Base-by-base conservation (phyloP, 1,139 yeast species). In the Kurtzmaniella quercitrusa region DNA sequence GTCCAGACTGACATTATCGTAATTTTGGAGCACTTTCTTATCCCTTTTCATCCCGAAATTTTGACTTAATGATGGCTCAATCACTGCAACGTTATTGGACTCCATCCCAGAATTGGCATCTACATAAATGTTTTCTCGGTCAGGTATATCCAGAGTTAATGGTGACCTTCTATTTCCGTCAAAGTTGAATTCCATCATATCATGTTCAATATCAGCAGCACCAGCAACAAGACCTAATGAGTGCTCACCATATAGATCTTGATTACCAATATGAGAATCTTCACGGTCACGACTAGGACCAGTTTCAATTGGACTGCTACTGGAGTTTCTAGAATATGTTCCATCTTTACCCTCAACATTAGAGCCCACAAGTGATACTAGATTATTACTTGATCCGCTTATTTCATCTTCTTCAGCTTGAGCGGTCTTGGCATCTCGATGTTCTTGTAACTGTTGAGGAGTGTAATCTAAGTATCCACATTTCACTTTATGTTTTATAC, bases 381-480 rank as follows among this genome's bases (percentile, higher is more conserved):
- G 48, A 50, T 34, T 45, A 43, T 38, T 48, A 48, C n/a, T 48
- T 47, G 31, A 27, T 4, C 14, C 14, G 47, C 46, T n/a, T 46
- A 34, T 25, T 37, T 41, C 38, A 27, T 14, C 34, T 37, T 42
- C 40, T 25, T 16, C 36, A 34, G 29, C 34, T 41, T 34, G 38
- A 12, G 25, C 12, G 11, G 40, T 29, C 12, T 59, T 63, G 16
- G 61, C 54, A 36, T 50, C 49, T 41, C 54, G 56, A 17, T 70
- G 50, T 43, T 62, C 71, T 12, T 60, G 58, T 9, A 71, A 48
- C 48, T 68, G 70, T 16, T 62, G 68, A 39, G 59, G 62, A 1
- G 68, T 52, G 45, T 63, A 68, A 43, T 65, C 67, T 39, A 70
- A 58, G 48, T 70, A 72, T 1, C 70, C 74, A 57, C 77, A 72